Base-by-base conservation (phyloP, 176 grass and related monocot species). In the Oryza brachyantha region DNA sequence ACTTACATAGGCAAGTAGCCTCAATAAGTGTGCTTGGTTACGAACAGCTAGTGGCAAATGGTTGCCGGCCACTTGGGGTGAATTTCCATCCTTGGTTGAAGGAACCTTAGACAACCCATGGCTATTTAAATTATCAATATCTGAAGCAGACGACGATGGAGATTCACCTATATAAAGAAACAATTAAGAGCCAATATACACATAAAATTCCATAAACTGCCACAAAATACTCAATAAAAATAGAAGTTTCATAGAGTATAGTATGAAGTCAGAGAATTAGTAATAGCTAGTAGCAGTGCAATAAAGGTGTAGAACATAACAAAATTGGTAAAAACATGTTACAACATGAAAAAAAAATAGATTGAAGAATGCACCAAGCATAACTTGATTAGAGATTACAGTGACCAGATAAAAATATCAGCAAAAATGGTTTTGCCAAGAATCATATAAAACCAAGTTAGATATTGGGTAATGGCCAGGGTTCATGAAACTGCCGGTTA, bases 1-100 rank as follows among this genome's bases (percentile, higher is more conserved):
- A 90, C 90, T 86, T 89, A 93, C 93, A 87, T 93, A 97, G 42
- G 79, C 75, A 32, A 97, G 88, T 79, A 97, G 79, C 59, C 88
- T 68, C 59, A 88, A 67, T 74, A 97, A 86, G 66, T 88, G 90
- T 48, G 86, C 75, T 81, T 87, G 87, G 63, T 82, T 84, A 35
- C 86, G 90, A 71, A 81, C 77, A 66, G 87, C 76, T 66, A 88
- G 66, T 42, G 79, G 83, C 58, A 86, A 84, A 88, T 88, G 88
- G 41, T 81, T 88, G 79, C 72, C 80, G 77, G 58, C 64, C 84
- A 89, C 77, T 68, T 79, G 90, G 69, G 88, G 85, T 71, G 90
- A 88, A 79, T 29, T 72, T 68, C 72, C 61, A 79, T 57, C 74
- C 61, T 83, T 92, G 13, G 46, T 61, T 66, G 74, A 79, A 36